Conservation (phyloP, 2,329 filamentous ascomycete species). For the Penicillium oxalicum region DNA sequence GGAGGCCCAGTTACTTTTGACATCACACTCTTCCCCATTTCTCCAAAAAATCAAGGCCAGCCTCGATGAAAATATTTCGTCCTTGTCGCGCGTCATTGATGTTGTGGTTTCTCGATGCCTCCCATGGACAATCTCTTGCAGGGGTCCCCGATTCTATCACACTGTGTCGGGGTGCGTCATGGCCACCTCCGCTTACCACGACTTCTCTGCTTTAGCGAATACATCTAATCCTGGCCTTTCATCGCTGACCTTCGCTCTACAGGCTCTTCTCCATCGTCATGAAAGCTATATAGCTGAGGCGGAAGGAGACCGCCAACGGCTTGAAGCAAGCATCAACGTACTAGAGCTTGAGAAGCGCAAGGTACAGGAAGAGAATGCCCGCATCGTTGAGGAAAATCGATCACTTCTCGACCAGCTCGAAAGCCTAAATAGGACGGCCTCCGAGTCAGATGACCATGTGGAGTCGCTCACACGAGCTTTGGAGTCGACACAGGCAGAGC, state of each 20-base stretch:
- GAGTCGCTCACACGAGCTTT: slow-evolving; percentile 70
- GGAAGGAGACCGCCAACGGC: slow-evolving; percentile 71
- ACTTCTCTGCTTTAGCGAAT: slow-evolving; percentile 19
- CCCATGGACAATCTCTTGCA: slow-evolving; percentile 20
- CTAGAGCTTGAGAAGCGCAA: slow-evolving; percentile 68
- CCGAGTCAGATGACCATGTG: slow-evolving; percentile 74
- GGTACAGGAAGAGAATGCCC: slow-evolving; percentile 70
- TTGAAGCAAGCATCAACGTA: slow-evolving; percentile 66
- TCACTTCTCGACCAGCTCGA: slow-evolving; percentile 78
- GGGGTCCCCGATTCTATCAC: slow-evolving; percentile 25
- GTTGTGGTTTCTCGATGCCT: not conserved
- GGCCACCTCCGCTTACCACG: slow-evolving; percentile 17
- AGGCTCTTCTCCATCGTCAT: slow-evolving; percentile 88
- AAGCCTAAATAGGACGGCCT: slow-evolving; percentile 68
- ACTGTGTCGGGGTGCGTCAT: slow-evolving; percentile 28
- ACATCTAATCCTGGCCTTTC: slow-evolving; percentile 27
- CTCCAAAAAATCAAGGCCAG: slow-evolving; percentile 18
- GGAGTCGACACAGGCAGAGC: slow-evolving; percentile 68
- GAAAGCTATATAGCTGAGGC: slow-evolving; percentile 92
- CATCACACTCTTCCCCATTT: slow-evolving; percentile 3
- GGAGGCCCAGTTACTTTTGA: not conserved
- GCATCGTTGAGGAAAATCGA: slow-evolving; percentile 76
- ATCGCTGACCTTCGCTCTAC: slow-evolving; percentile 65
- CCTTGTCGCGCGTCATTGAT: slow-evolving; percentile 17
- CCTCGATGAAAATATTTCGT: slow-evolving; percentile 16